Base-by-base conservation (phyloP, 2,329 filamentous ascomycete species). In the Botryotinia convoluta region DNA sequence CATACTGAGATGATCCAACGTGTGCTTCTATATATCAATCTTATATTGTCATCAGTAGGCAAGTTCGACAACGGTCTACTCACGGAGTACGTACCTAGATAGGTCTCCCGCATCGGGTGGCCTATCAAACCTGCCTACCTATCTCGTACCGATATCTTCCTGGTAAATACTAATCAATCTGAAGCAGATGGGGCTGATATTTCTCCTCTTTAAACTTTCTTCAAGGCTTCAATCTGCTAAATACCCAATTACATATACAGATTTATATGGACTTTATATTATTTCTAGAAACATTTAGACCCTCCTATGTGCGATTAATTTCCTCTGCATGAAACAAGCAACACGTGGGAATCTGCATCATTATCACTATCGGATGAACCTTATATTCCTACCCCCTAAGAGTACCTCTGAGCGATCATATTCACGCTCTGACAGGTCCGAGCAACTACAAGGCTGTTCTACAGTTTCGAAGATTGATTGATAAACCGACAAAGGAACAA, bases 271-370 rank as follows among this genome's bases (percentile, higher is more conserved):
- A 57, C 29, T 29, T 29, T 29, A 29, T 44, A 32, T 20, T 29
- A 39, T 42, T 63, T 63, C 61, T 63, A 63, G 63, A 65, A 48
- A 35, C 42, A 35, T n/a, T 65, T n/a, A 48, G 63, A 26, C 42
- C 42, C 45, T 48, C 44, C 44, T n/a, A 65, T 10, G 12, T 48
- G 62, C 20, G 29, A 64, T 64, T 45, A 35, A 45, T 64, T 35
- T 45, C n/a, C 62, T 29, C 42, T 64, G 62, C 62, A 45, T 48
- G 42, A 45, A 65, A 65, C 62, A 32, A 8, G 32, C 29, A 26
- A 48, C 62, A 65, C 62, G 62, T 65, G 62, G 62, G 32, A 65
- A 65, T 48, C 44, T 48, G 42, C 62, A 65, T 29, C 29, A 65
- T 16, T 44, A 65, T 65, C 62, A 44, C 51, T 44, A 65, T 48